Evolutionary conservation across 352 stramenopile genomes (phyloP).

Genomic region (Phytophthora agathidicida): DNA sequence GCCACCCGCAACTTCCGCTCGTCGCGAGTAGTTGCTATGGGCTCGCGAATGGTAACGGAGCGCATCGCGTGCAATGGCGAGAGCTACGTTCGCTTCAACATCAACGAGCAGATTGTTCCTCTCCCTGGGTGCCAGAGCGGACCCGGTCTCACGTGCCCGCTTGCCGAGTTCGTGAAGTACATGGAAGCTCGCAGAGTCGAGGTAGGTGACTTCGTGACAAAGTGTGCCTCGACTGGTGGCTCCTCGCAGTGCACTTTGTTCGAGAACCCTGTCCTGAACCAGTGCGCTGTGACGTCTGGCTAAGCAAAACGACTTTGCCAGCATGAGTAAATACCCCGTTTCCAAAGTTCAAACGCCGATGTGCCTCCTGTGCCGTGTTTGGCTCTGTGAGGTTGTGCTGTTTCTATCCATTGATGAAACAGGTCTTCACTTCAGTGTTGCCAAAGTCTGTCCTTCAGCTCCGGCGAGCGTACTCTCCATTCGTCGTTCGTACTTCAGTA

Average conservation of each 20-base stretch:
- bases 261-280: constrained; percentile 49
- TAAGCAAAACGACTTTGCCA: not conserved
- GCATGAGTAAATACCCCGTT: too few relatives aligned
- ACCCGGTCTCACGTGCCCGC: constrained; percentile 51
- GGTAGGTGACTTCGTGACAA: constrained; percentile 53
- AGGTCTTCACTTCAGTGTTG: too few relatives aligned
- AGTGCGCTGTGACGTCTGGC: constrained; percentile 34
- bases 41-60: constrained; percentile 51
- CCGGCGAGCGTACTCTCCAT: too few relatives aligned
- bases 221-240: constrained; percentile 41
- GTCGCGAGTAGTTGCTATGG: constrained; percentile 51
- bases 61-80: constrained; percentile 46
- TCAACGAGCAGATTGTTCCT: constrained; percentile 59
- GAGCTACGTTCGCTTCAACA: constrained; percentile 51
- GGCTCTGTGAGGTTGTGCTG: too few relatives aligned
- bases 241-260: constrained; percentile 51
- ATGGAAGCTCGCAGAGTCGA: constrained; percentile 41
- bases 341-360: too few relatives aligned
- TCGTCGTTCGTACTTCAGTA: too few relatives aligned
- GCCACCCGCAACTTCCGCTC: constrained; percentile 46
- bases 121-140: constrained; percentile 48
- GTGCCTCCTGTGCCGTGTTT: too few relatives aligned
- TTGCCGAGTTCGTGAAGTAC: constrained; percentile 46
- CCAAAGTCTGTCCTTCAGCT: too few relatives aligned
- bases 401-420: too few relatives aligned